Conservation (phyloP, 2,329 filamentous ascomycete species). For the Ascochyta viciae-villosae region DNA sequence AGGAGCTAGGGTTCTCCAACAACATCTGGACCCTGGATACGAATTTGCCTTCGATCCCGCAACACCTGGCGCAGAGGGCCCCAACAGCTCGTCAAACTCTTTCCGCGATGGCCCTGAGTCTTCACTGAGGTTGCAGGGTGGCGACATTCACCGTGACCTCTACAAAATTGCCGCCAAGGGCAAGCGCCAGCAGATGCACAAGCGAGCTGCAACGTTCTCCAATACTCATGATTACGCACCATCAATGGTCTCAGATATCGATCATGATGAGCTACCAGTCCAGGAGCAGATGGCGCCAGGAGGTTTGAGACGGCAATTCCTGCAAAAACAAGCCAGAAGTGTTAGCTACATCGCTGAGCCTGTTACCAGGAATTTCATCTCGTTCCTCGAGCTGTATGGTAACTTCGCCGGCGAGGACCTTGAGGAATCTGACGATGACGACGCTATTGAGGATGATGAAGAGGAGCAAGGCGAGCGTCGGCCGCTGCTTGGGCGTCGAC, state of each 20-base stretch:
- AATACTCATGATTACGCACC: constrained; percentile 51
- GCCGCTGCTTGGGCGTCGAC: constrained; percentile 66
- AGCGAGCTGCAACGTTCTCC: constrained; percentile 73
- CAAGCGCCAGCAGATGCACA: constrained; percentile 53
- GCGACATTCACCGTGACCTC: constrained; percentile 79
- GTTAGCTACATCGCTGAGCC: constrained; percentile 58
- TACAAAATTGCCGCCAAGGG: constrained; percentile 73
- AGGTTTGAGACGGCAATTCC: constrained; percentile 62
- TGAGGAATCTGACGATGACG: constrained; percentile 64
- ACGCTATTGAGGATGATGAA: constrained; percentile 60
- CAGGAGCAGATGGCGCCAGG: constrained; percentile 59
- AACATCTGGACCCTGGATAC: constrained; percentile 50
- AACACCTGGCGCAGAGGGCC: constrained; percentile 30
- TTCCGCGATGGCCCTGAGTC: constrained; percentile 58
- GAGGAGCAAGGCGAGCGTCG: constrained; percentile 64
- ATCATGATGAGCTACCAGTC: constrained; percentile 50
- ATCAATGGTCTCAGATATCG: constrained; percentile 31
- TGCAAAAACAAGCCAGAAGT: constrained; percentile 52
- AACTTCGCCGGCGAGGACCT: constrained; percentile 78
- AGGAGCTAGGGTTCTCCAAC: constrained; percentile 50
- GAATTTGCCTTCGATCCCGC: constrained; percentile 53
- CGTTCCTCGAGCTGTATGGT: constrained; percentile 78
- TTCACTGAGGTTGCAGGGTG: constrained; percentile 75
- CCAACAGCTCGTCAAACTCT: constrained; percentile 34
- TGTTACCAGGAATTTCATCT: constrained; percentile 74